Percentiles rank a stretch among this genome's conserved stretches.
Conservation (phyloP, 2,329 filamentous ascomycete genomes). For the Aspergillus hiratsukae region DNA sequence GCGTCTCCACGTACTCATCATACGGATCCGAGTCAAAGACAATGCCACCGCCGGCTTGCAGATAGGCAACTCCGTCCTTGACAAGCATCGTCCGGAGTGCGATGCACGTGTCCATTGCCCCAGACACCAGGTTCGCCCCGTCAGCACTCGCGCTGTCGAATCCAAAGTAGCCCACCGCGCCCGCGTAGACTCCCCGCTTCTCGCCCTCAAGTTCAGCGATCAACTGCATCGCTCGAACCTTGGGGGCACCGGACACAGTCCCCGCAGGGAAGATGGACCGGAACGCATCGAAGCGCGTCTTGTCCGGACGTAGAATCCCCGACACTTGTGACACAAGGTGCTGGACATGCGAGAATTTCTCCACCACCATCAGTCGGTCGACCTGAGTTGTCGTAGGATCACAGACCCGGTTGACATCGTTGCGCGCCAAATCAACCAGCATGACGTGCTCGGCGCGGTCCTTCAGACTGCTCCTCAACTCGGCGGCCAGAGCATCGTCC, state of each 20-base stretch:
- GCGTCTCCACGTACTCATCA: conserved; percentile 93
- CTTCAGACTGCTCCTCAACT: conserved; percentile 76
- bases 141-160: conserved; percentile 68
- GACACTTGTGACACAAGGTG: conserved; percentile 95
- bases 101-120: conserved; percentile 86
- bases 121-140: conserved; percentile 61
- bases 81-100: conserved; percentile 87
- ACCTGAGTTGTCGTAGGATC: conserved; percentile 86
- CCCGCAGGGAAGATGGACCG: conserved; percentile 95
- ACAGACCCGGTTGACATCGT: conserved; percentile 94
- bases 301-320: conserved; percentile 74
- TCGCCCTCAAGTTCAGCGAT: conserved; percentile 92
- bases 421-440: conserved; percentile 91
- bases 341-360: conserved; percentile 95
- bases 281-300: conserved; percentile 93
- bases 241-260: conserved; percentile 91
- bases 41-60: conserved; percentile 83
- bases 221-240: conserved; percentile 94
- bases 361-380: conserved; percentile 89
- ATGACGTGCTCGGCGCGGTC: conserved; percentile 95
- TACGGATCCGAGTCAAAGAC: conserved; percentile 89
- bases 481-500: conserved; percentile 72
- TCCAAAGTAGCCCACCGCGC: conserved; percentile 94
- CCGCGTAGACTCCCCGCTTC: conserved; percentile 92
- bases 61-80: conserved; percentile 85